phyloP scores from a whole-genome alignment of 352 stramenopile species.

The Phytophthora crassamura region DNA sequence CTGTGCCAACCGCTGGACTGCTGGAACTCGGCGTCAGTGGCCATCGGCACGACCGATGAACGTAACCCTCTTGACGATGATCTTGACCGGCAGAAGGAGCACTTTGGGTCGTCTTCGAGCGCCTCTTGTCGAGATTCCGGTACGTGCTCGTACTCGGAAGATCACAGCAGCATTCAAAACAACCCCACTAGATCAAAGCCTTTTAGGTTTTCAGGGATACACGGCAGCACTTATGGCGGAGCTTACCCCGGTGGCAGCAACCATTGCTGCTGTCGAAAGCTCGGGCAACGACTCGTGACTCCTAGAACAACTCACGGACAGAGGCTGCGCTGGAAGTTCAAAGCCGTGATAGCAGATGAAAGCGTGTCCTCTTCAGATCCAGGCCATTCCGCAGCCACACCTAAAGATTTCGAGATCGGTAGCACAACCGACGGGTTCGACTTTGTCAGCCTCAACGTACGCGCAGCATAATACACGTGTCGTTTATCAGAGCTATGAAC shows the following conservation, averaged over 20 bases:
- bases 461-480: slow-evolving; percentile 8
- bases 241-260: slow-evolving; percentile 8
- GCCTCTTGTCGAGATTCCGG: slow-evolving; percentile 2
- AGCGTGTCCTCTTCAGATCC: slow-evolving; percentile 49
- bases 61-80: slow-evolving; percentile 8
- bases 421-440: slow-evolving; percentile 45
- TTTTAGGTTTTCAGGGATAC: slow-evolving; percentile 8
- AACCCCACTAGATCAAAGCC: slow-evolving; percentile 19
- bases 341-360: slow-evolving; percentile 30
- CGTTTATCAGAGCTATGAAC: slow-evolving; percentile 1
- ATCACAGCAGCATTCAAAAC: slow-evolving; percentile 24
- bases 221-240: slow-evolving; percentile 5
- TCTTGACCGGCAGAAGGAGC: slow-evolving; percentile 19
- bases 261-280: slow-evolving; percentile 45
- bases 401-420: slow-evolving; percentile 9
- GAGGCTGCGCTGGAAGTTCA: slow-evolving; percentile 43
- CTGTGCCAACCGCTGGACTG: slow-evolving; percentile 35
- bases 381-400: slow-evolving; percentile 14
- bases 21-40: background rate
- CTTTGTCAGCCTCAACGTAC: slow-evolving; percentile 27
- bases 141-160: slow-evolving; percentile 16
- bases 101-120: slow-evolving; percentile 1
- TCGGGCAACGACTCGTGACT: slow-evolving; percentile 44
- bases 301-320: slow-evolving; percentile 27
- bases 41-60: slow-evolving; percentile 7